Evolutionary conservation across 148 eudicot genomes (phyloP).

Genomic region (Fagopyrum tataricum): DNA sequence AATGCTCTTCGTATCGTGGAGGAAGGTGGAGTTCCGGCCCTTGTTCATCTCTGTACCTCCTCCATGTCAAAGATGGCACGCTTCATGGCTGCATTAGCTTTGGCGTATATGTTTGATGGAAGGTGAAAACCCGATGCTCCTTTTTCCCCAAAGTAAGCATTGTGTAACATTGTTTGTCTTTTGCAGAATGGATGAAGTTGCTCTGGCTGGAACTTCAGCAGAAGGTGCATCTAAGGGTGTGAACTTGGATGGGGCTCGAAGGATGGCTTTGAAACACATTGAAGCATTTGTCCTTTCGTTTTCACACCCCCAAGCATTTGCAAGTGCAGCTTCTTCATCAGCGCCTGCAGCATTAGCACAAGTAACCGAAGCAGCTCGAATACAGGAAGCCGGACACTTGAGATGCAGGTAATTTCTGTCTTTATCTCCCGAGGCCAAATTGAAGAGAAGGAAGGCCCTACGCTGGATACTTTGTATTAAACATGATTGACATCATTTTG

Average conservation of each 20-base stretch:
- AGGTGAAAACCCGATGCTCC: constrained; percentile 35
- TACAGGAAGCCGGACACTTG: constrained; percentile 90
- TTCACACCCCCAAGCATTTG: constrained; percentile 61
- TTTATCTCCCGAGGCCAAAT: too few species aligned
- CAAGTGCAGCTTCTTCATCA: constrained; percentile 67
- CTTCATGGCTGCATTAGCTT: constrained; percentile 94
- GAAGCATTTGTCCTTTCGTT: constrained; percentile 72
- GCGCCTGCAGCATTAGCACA: constrained; percentile 71
- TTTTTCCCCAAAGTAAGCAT: background rate
- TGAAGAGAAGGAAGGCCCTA: too few species aligned
- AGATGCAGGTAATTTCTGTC: constrained; percentile 73
- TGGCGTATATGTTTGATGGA: constrained; percentile 95
- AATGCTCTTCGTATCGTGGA: constrained; percentile 92
- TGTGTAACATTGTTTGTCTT: background rate
- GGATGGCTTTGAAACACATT: constrained; percentile 75
- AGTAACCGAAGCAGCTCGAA: constrained; percentile 75
- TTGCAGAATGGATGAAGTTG: constrained; percentile 85
- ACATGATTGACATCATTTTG: background rate
- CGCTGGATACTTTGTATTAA: too few species aligned
- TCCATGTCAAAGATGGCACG: constrained; percentile 96
- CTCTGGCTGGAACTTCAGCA: constrained; percentile 52
- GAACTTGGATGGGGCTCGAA: constrained; percentile 66
- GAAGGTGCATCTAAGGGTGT: constrained; percentile 60
- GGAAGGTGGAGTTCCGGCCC: constrained; percentile 87
- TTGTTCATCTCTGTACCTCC: constrained; percentile 77